Evolutionary conservation across 257 asterid species (phyloP), one percentile per base, ranked within the genome.

Genomic region (Lantana camara): DNA sequence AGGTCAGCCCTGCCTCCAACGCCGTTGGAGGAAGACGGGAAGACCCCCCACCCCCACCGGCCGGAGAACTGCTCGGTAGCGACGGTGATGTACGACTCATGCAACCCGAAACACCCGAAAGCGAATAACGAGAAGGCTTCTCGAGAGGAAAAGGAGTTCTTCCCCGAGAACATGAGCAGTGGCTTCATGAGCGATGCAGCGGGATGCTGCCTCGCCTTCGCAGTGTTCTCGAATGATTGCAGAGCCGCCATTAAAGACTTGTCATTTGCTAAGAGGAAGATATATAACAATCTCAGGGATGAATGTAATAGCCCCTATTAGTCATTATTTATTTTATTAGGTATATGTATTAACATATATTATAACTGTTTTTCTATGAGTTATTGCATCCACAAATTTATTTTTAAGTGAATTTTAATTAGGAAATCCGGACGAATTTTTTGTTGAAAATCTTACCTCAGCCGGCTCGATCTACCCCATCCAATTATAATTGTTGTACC

Each of bases 151-250:
- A 60, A 10, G 10, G 29, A 9, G 2, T 60, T 42, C 3, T 13
- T 10, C 4, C 66, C 66, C 4, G 16, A 16, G 3, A 17, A 13
- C 29, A 3, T 19, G 42, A 60, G 66, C 41, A 42, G 44, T 4
- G 66, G 66, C 5, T 3, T 44, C 29, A 44, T 45, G 44, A 15
- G 17, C 9, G 66, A 60, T 45, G 24, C 37, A 2, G 55, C 55
- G 1, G 55, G 66, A 1, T 60, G 55, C 20, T 44, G 66, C 42
- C 13, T 60, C 14, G 66, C 55, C 1, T 42, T 60, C 12, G 66
- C 66, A 5, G 23, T 60, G 29, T 60, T 60, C 17, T 21, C 66
- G 15, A 60, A 60, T n/a, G 55, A 60, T 10, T 60, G 66, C 30
- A 15, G 24, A 7, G 11, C 41, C 4, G 24, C 35, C 40, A 27